Base-by-base conservation (phyloP, 1,139 yeast genomes). In the Candida pseudoviswanathii region DNA sequence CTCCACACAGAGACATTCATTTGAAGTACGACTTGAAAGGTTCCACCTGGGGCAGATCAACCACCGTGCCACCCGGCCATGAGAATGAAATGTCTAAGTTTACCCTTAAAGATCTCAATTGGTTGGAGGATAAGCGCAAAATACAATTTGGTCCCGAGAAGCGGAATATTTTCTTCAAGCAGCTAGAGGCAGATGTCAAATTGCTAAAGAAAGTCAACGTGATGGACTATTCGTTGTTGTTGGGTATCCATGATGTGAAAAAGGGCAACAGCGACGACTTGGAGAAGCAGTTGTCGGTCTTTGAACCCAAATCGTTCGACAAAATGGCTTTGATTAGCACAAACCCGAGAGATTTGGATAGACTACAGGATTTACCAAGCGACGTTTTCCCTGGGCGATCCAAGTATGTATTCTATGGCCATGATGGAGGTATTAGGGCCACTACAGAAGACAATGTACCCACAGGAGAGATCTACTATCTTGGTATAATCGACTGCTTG, bases 401-500 rank as follows among this genome's bases (percentile, higher is more conserved):
- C 50, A 78, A 71, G 50, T 81, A 74, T 60, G 74, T 77, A 38
- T 89, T 90, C 60, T 89, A 89, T 64, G 84, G 85, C 8, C 91
- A 85, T 60, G 89, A 88, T 64, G 97, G 97, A 24, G 99, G 98
- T 5, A 84, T 89, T 42, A 74, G 87, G 49, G 86, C 96, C 1
- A 85, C 96, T 0, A 82, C 86, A 60, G 82, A 75, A 45, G 63
- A 78, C 45, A 79, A 89, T 59, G 77, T 80, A 45, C 90, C 91
- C 27, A 65, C 82, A 43, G 76, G 81, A 27, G 83, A 87, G 51
- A 82, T 95, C 10, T 95, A 95, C 67, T 95, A 92, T 62, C 71
- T 95, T 58, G 99, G 99, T 10, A 85, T 95, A 43, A 95, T 95
- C 60, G 99, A 95, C 64, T 92, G 96, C 67, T 73, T 95, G 56